These are phyloP conservation scores for Plantago coronopus DNA, from an alignment of 305 asterid species.

Conservation along the genomic window DNA sequence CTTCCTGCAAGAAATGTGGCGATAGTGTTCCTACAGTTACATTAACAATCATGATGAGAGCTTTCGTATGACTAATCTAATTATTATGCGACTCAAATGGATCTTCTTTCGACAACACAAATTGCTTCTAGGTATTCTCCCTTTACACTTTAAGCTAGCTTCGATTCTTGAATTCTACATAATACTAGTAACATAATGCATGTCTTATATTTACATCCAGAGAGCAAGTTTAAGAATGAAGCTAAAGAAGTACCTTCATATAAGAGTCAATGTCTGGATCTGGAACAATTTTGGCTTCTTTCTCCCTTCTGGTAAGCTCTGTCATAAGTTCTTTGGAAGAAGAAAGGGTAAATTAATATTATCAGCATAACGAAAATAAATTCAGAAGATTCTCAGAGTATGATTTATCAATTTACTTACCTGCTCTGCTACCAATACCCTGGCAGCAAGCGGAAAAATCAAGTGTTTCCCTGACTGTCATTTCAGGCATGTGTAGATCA, in stretches of 20 bases:
- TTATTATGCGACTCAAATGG: background rate
- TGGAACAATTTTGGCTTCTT: conserved; percentile 30
- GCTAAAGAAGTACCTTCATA: conserved; percentile 24
- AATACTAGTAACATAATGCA: background rate
- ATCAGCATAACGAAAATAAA: background rate
- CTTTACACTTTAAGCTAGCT: no score
- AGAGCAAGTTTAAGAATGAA: background rate
- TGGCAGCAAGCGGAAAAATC: conserved; percentile 45
- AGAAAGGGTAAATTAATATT: background rate
- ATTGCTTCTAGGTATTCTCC: no score
- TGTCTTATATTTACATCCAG: background rate
- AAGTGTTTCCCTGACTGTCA: conserved; percentile 43
- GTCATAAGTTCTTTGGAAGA: conserved; percentile 24
- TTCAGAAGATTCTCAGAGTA: background rate
- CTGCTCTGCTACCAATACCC: conserved; percentile 38
- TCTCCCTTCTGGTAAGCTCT: conserved; percentile 29
- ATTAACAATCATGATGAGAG: no score
- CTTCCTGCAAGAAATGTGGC: no score
- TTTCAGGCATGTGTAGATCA: conserved; percentile 39
- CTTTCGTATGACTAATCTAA: background rate
- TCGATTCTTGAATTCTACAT: background rate
- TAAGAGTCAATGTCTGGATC: conserved; percentile 33
- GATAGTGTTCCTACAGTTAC: no score
- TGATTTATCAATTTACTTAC: background rate
- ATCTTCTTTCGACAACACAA: no score